Conservation (phyloP, 805 yeast genomes). For the Wickerhamomyces hampshirensis region DNA sequence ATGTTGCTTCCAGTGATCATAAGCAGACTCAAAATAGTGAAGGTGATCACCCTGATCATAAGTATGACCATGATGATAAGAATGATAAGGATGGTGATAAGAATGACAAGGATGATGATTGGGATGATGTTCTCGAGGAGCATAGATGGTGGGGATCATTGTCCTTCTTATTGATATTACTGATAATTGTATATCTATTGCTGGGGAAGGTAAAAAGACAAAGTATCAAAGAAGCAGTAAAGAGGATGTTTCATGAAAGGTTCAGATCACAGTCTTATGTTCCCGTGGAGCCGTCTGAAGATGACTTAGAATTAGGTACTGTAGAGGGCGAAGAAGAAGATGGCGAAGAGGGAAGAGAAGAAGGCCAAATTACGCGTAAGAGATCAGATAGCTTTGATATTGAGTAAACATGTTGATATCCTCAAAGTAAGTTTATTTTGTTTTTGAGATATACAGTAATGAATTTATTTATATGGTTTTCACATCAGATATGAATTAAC, state of each 20-base stretch:
- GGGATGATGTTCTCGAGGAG: conserved; percentile 28
- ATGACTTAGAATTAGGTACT: conserved; percentile 16
- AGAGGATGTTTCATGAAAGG: conserved; percentile 7
- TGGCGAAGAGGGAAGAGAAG: not conserved
- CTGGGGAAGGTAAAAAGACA: conserved; percentile 29
- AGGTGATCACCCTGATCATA: too few relatives aligned
- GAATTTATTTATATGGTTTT: too few relatives aligned
- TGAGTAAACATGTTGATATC: too few relatives aligned
- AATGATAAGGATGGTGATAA: conserved; percentile 21
- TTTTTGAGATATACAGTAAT: too few relatives aligned
- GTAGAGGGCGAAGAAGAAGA: conserved; percentile 5
- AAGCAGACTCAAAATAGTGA: conserved; percentile 15
- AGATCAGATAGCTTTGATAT: conserved; percentile 11
- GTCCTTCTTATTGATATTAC: conserved; percentile 27
- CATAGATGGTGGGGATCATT: conserved; percentile 35
- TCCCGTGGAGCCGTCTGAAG: conserved; percentile 2
- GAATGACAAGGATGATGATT: conserved; percentile 35
- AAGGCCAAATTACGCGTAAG: too few relatives aligned
- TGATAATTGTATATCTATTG: conserved; percentile 29
- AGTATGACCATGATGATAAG: conserved; percentile 25
- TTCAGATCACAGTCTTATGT: conserved; percentile 6
- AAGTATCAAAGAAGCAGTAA: conserved; percentile 12
- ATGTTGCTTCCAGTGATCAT: conserved; percentile 20
- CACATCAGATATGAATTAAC: conserved; percentile 56
- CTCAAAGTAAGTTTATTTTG: too few relatives aligned